These are phyloP conservation scores for Teunomyces aglyptinius DNA, from an alignment of 805 yeast species.

Conservation along the genomic window DNA sequence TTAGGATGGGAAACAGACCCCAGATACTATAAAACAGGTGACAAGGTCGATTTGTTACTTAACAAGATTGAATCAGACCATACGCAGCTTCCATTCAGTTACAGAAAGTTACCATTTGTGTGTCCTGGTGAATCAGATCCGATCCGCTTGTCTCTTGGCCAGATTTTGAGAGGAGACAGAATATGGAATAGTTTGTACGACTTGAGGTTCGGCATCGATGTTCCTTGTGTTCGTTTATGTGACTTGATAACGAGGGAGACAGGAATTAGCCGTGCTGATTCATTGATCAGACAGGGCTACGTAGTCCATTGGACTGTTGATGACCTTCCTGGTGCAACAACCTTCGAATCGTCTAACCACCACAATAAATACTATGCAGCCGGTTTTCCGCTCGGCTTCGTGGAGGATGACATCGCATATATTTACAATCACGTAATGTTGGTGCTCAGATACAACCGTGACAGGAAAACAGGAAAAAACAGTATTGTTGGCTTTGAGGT, in stretches of 20 bases:
- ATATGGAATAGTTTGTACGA: conserved; percentile 72
- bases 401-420: conserved; percentile 53
- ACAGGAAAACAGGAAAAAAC: conserved; percentile 36
- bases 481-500: conserved; percentile 88
- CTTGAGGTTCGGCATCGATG: conserved; percentile 62
- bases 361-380: conserved; percentile 73
- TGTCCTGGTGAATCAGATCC: conserved; percentile 65
- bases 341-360: conserved; percentile 58
- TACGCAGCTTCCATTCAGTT: conserved; percentile 75
- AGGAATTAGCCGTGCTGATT: conserved; percentile 55
- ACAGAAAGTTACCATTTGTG: conserved; percentile 74
- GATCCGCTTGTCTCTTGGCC: conserved; percentile 68
- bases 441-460: conserved; percentile 66
- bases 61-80: conserved; percentile 77
- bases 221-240: conserved; percentile 65
- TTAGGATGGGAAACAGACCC: conserved; percentile 31
- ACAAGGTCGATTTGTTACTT: conserved; percentile 64
- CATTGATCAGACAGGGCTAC: conserved; percentile 65
- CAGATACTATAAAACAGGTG: conserved; percentile 46
- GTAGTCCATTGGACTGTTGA: conserved; percentile 83
- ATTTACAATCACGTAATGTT: conserved; percentile 79
- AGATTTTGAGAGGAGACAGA: conserved; percentile 77
- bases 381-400: conserved; percentile 83
- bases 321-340: conserved; percentile 85
- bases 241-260: conserved; percentile 55